Percentiles rank a stretch among this genome's conserved stretches.
Evolutionary conservation across 108 stramenopile genomes (phyloP).

Genomic region (Parietichytrium sp.): DNA sequence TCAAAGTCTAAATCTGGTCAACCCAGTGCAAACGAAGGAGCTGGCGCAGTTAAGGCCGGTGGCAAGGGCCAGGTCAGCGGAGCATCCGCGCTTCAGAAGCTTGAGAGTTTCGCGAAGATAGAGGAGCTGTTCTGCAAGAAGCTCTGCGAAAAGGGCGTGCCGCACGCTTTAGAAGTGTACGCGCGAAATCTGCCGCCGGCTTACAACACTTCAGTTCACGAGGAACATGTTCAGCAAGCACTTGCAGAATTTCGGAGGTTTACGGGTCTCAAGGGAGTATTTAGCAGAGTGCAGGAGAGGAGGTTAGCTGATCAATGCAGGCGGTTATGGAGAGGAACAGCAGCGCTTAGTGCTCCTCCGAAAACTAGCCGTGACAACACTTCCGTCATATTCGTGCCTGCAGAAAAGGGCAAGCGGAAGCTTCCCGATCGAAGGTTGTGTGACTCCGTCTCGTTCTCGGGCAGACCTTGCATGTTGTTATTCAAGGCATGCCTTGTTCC

Average conservation of each 20-base stretch:
- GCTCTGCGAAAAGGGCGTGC: neutral
- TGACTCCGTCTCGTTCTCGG: neutral
- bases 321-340: constrained; percentile 6
- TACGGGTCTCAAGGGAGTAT: neutral
- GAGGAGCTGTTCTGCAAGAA: neutral
- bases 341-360: neutral
- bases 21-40: neutral
- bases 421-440: constrained; percentile 1
- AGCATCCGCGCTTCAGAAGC: neutral
- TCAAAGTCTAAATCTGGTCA: neutral
- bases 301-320: constrained; percentile 15
- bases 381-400: neutral
- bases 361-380: too few relatives aligned
- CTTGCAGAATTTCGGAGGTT: neutral
- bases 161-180: constrained; percentile 1
- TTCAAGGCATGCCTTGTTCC: neutral
- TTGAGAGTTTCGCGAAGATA: neutral
- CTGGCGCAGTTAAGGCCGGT: neutral
- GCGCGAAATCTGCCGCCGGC: neutral
- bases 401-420: constrained; percentile 36
- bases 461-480: neutral
- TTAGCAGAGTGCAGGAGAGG: neutral
- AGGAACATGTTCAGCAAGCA: neutral
- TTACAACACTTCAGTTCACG: constrained; percentile 9
- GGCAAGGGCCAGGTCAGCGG: neutral